These are phyloP conservation scores for Cyclocybe aegerita DNA, from an alignment of 768 basidiomycete genomes.

Conservation along the genomic window DNA sequence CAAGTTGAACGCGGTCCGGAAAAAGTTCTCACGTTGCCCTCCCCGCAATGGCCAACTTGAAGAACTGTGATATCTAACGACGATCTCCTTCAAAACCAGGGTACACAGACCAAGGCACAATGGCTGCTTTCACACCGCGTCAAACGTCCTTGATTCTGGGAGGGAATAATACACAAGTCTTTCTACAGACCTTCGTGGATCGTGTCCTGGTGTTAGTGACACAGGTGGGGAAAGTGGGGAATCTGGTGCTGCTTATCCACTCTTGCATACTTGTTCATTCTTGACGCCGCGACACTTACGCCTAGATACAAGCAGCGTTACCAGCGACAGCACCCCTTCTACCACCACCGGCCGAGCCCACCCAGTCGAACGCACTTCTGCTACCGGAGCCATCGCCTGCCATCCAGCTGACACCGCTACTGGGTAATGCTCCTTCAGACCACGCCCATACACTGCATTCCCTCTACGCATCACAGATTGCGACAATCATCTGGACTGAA, in stretches of 20 bases:
- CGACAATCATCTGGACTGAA: slow-evolving; percentile 76
- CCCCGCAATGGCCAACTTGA: too few relatives aligned
- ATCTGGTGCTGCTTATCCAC: slow-evolving; percentile 52
- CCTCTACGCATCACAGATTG: slow-evolving; percentile 84
- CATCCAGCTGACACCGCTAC: slow-evolving; percentile 71
- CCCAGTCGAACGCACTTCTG: slow-evolving; percentile 29
- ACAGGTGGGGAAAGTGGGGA: slow-evolving; percentile 89
- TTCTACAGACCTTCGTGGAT: slow-evolving; percentile 81
- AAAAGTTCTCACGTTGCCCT: too few relatives aligned
- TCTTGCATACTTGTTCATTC: background rate
- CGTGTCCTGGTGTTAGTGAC: slow-evolving; percentile 84
- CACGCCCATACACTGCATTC: slow-evolving; percentile 72
- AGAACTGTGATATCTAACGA: too few relatives aligned
- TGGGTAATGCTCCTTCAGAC: slow-evolving; percentile 73
- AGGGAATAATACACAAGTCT: slow-evolving; percentile 66
- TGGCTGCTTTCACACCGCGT: slow-evolving; percentile 40
- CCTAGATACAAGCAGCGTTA: slow-evolving; percentile 78
- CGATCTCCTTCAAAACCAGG: too few relatives aligned
- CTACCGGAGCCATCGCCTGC: slow-evolving; percentile 69
- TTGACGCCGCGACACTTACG: slow-evolving; percentile 3
- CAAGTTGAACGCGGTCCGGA: background rate
- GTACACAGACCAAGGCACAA: too few relatives aligned
- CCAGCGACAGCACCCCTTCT: slow-evolving; percentile 61
- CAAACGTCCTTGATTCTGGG: slow-evolving; percentile 53
- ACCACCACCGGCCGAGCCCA: slow-evolving; percentile 34